Base-by-base conservation (phyloP, 2,329 filamentous ascomycete species). In the Fusarium floridanum region DNA sequence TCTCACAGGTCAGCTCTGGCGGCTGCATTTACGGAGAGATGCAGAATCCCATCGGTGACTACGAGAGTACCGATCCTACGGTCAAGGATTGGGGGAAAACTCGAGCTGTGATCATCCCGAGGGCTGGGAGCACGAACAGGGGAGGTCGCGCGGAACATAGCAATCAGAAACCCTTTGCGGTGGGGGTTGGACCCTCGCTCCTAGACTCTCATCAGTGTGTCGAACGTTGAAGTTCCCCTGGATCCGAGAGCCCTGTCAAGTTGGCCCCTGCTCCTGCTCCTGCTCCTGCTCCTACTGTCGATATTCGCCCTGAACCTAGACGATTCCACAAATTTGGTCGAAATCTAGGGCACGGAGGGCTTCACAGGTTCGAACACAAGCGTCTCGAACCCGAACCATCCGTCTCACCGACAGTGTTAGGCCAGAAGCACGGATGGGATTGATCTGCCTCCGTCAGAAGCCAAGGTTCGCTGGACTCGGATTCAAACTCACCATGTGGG, bases 1-100 rank as follows among this genome's bases (percentile, higher is more conserved):
- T 56, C 75, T 61, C 39, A 55, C 63, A 67, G 66, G 67, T 76
- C 67, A 74, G 62, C 67, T 69, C 63, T 61, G 70, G 73, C 62
- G 67, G 67, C 45, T 73, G 48, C 70, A 72, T 45, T 63, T 66
- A 67, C 53, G 64, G 68, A 73, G 55, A 69, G 70, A 64, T 75
- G 68, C 72, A 72, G 69, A 68, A 71, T 77, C 64, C 70, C 72
- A 77, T 78, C 74, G 76, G 76, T 66, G 67, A 72, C 56, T 50
- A 62, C 71, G 64, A 76, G 69, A 71, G 64, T 66, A 74, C 75
- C 71, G 71, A 75, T 76, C 74, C 67, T 73, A 67, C 67, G 71
- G 66, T 70, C 75, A 76, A 67, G 75, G 75, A 70, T 77, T 74
- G 39, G 61, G 53, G 66, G 45, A 69, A 63, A 66, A 62, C 29